Evolutionary conservation across 352 stramenopile genomes (phyloP), one percentile per base, ranked within the genome.

Genomic region (Pythium periplocum): DNA sequence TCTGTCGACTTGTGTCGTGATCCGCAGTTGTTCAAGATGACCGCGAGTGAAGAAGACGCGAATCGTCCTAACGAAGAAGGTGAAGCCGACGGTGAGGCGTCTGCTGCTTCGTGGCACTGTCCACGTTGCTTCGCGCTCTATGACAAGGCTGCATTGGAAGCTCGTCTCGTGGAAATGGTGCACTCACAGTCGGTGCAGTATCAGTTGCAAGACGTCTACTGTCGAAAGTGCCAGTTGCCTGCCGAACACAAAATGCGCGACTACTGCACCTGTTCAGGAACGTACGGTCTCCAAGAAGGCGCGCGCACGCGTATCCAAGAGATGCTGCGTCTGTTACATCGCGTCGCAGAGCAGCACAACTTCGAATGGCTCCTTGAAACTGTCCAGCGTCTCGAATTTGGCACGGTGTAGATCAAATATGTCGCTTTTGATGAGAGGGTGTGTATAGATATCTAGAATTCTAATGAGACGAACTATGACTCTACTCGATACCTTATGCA

Each of bases 1-100:
- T 92, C 98, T 40, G 72, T 99, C n/a, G 97, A 99, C 70, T 66
- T 99, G 9, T 99, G 95, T 67, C 87, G 93, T 30, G 90, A 98
- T 62, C 82, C 86, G 37, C 83, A 93, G 47, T 66, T 96, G 6
- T 93, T 98, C 48, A 86, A 95, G 45, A 73, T 88, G 7, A 86
- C 87, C 7, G 66, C 54, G 43, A 54, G 49, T 4, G 42, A 48
- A 3, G 55, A 66, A 8, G 61, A 62, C 32, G 64, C 73, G 30
- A 49, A 73, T 36, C 32, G 41, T 11, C 10, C 49, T 2, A 52
- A 68, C 6, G 62, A 64, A 17, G 61, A 70, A 26, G 55, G 36
- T n/a, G 45, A 51, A 1, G 58, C 77, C 6, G 57, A 71, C 17
- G 36, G 47, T 46, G 39, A 40, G 9, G 17, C 45, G 1, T 51